These are phyloP conservation scores for Sphaerulina musiva DNA, from an alignment of 2,329 filamentous ascomycete genomes.

Conservation along the genomic window DNA sequence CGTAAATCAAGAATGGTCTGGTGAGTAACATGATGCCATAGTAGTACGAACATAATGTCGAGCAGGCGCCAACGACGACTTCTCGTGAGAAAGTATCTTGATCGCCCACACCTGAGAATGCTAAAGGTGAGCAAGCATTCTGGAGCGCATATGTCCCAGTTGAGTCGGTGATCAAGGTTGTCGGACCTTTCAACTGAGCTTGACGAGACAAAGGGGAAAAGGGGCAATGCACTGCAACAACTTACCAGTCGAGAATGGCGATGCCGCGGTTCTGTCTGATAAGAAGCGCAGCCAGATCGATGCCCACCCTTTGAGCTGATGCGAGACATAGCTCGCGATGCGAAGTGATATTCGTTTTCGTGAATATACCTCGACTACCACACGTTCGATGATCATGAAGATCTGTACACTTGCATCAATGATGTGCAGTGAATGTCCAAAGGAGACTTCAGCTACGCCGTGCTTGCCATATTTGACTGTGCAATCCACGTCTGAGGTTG, in stretches of 20 bases:
- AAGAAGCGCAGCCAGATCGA: conserved; percentile 32
- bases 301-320: conserved; percentile 39
- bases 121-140: too few species aligned
- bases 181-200: too few species aligned
- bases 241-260: not conserved
- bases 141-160: too few species aligned
- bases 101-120: not conserved
- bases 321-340: conserved; percentile 38
- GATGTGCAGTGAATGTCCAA: conserved; percentile 29
- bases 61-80: conserved; percentile 40
- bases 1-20: conserved; percentile 49
- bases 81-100: not conserved
- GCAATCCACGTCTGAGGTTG: conserved; percentile 48
- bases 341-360: conserved; percentile 37
- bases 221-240: too few species aligned
- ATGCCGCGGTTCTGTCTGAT: conserved; percentile 15
- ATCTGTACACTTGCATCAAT: conserved; percentile 40
- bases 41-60: conserved; percentile 47
- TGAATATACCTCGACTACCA: conserved; percentile 43
- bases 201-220: too few species aligned
- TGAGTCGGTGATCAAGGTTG: too few species aligned
- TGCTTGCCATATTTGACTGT: conserved; percentile 33
- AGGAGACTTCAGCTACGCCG: conserved; percentile 1
- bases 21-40: conserved; percentile 51
- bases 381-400: conserved; percentile 45